Base-by-base conservation (phyloP, 805 yeast species). In the Candida oleophila region DNA sequence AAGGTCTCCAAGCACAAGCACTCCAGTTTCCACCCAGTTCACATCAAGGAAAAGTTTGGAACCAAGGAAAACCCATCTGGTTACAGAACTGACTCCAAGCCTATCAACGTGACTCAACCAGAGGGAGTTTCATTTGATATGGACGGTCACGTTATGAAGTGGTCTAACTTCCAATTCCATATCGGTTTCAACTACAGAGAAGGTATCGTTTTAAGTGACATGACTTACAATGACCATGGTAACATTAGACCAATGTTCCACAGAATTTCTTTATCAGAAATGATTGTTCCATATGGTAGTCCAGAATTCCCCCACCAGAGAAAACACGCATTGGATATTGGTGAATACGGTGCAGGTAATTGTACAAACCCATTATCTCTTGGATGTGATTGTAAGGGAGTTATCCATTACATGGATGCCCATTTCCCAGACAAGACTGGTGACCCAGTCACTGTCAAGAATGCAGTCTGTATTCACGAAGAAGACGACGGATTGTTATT, bases 381-480 rank as follows among this genome's bases (percentile, higher is more conserved):
- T 46, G 92, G 92, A 37, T 87, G 94, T 64, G 94, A 87, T 66
- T 87, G 94, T 73, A 86, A 87, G 65, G 94, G 94, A 62, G 89
- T 81, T 39, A 87, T 87, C 57, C 91, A 87, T 65, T 87, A 87
- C 69, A 62, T 87, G 66, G 91, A 87, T 66, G 91, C 88, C n/a
- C 83, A 81, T 65, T 83, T 85, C 61, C 75, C 83, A 30, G 81
- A 81, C 65, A 78, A 81, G 64, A 65, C 71, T 8, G 94, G 94
- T 62, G 83, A 78, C 19, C 83, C 89, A 48, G 71, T 82, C 54
- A 82, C 89, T 30, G 75, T 85, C 49, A 85, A 82, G 67, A 84
- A 87, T 56, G 92, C 91, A 14, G 77, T 87, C 50, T 87, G 94
- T 68, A 85, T 87, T 58, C 94, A 87, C 64, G 94, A 87, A 71